Evolutionary conservation across 306 rosid genomes (phyloP).

Genomic region (Vicia faba): DNA sequence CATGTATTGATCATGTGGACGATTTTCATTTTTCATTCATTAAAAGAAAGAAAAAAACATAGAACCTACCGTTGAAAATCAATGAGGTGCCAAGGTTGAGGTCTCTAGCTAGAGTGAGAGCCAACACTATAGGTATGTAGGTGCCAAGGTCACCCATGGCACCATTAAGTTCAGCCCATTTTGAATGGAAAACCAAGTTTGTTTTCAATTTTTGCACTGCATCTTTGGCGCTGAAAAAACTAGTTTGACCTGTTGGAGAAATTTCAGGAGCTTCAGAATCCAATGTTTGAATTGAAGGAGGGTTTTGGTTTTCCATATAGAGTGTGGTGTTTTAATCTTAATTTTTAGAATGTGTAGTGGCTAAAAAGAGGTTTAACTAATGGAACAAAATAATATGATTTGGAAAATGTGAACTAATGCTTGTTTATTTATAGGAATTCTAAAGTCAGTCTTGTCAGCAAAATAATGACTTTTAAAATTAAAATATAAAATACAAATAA

Average conservation of each 20-base stretch:
- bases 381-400: background rate
- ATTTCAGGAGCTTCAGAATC: constrained; percentile 33
- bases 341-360: background rate
- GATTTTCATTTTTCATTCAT: background rate
- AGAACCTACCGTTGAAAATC: constrained; percentile 7
- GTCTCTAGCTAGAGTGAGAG: constrained; percentile 19
- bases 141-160: constrained; percentile 33
- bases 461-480: background rate
- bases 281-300: background rate
- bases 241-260: background rate
- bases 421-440: background rate
- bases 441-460: background rate
- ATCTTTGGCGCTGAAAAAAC: background rate
- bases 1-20: background rate
- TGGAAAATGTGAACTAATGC: background rate
- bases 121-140: constrained; percentile 19
- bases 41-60: background rate
- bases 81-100: constrained; percentile 24
- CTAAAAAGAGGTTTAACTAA: background rate
- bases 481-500: no score
- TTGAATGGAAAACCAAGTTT: constrained; percentile 11
- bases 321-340: background rate
- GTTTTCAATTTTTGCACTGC: constrained; percentile 1
- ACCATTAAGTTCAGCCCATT: constrained; percentile 30
- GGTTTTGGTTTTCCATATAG: constrained; percentile 29